These are phyloP conservation scores for Wickerhamiella cacticola DNA, from an alignment of 805 yeast species.

Conservation along the genomic window DNA sequence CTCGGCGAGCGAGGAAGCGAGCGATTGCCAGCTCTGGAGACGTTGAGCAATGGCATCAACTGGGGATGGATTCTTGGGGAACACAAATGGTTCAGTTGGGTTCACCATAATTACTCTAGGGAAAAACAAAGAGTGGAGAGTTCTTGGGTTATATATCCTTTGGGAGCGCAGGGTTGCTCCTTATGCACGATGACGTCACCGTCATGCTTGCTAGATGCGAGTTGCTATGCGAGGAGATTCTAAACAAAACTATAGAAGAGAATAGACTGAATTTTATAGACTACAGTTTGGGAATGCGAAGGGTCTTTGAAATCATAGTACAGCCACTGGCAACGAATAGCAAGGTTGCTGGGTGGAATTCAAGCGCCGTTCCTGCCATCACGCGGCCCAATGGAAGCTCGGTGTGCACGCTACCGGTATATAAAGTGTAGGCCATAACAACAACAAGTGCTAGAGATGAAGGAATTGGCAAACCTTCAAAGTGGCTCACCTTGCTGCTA, in stretches of 20 bases:
- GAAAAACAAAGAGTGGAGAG: neutral
- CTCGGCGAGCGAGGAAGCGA: constrained; percentile 60
- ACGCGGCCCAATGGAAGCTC: constrained; percentile 56
- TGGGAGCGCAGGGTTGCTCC: neutral
- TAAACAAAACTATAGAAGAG: neutral
- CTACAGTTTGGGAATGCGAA: constrained; percentile 80
- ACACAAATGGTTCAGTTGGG: constrained; percentile 10
- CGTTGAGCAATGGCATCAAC: constrained; percentile 75
- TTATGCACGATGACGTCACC: constrained; percentile 2
- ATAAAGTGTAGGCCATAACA: constrained; percentile 57
- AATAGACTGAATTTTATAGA: neutral
- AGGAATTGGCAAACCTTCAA: constrained; percentile 96
- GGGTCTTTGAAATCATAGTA: constrained; percentile 79
- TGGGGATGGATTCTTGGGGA: constrained; percentile 58
- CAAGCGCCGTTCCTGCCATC: constrained; percentile 45
- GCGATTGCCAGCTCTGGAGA: constrained; percentile 73
- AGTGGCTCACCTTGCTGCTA: constrained; percentile 60
- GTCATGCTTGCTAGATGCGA: neutral
- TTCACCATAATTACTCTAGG: constrained; percentile 2
- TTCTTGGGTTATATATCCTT: neutral
- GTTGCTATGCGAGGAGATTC: neutral
- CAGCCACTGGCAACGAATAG: constrained; percentile 72
- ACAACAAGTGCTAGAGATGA: constrained; percentile 65
- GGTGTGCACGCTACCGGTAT: constrained; percentile 32
- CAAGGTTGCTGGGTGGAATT: constrained; percentile 59